Evolutionary conservation across 495 filamentous ascomycete genomes (phyloP).

Genomic region (Penicillium manginii): DNA sequence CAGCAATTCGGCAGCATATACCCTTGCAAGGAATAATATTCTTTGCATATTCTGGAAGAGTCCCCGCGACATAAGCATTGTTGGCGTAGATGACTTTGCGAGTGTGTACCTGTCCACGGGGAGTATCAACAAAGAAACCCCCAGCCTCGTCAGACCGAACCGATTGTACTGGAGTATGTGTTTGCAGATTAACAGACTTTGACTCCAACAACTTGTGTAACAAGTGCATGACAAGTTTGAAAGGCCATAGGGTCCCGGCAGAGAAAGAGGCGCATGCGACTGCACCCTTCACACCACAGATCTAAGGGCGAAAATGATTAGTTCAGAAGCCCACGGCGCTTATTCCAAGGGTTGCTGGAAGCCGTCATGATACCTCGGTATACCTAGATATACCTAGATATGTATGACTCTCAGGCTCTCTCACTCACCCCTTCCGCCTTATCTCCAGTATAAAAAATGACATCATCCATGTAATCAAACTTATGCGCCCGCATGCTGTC

Average conservation of each 20-base stretch:
- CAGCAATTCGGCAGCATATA: conserved; percentile 67
- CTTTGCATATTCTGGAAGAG: conserved; percentile 60
- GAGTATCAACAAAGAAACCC: conserved; percentile 56
- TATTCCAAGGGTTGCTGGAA: background rate
- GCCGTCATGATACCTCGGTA: no score
- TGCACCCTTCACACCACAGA: conserved; percentile 38
- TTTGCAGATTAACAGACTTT: conserved; percentile 62
- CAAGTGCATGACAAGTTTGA: conserved; percentile 65
- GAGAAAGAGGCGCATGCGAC: conserved; percentile 36
- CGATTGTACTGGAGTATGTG: conserved; percentile 57
- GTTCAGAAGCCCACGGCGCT: background rate
- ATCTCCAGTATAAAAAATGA: conserved; percentile 31
- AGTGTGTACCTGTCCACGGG: conserved; percentile 55
- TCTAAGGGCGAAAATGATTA: conserved; percentile 6
- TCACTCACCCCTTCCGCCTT: conserved; percentile 33
- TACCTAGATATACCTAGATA: no score
- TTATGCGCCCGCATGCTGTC: conserved; percentile 25
- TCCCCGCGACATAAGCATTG: conserved; percentile 69
- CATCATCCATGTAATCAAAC: conserved; percentile 38
- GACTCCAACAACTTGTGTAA: conserved; percentile 51
- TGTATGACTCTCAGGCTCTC: background rate
- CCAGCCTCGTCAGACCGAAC: conserved; percentile 32
- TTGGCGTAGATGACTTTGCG: conserved; percentile 67
- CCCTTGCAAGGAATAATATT: conserved; percentile 60
- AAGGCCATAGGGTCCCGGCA: conserved; percentile 67